Percentiles rank a stretch among this genome's conserved stretches.
These are phyloP conservation scores for Geotrichum aggregatum DNA, from an alignment of 1,139 yeast genomes.

Conservation along the genomic window DNA sequence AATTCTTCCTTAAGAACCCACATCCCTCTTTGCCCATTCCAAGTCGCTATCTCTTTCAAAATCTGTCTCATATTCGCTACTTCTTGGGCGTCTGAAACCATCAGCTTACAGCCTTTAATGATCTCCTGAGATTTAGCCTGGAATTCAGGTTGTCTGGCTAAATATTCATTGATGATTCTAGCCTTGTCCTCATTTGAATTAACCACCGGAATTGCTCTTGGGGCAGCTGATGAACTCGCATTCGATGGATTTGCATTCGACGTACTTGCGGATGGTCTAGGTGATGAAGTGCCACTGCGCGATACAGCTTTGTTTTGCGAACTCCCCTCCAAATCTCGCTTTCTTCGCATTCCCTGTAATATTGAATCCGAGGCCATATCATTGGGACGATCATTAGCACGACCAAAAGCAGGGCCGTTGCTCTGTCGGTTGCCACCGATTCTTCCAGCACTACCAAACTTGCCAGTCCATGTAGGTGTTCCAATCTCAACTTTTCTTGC, in stretches of 20 bases:
- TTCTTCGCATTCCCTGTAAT: conserved; percentile 30
- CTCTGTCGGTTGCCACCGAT: conserved; percentile 27
- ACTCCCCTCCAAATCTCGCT: conserved; percentile 30
- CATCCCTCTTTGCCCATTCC: conserved; percentile 55
- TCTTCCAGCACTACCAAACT: conserved; percentile 78
- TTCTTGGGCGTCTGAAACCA: conserved; percentile 51
- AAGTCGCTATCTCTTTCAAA: conserved; percentile 62
- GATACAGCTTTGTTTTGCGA: conserved; percentile 23
- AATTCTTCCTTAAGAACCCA: conserved; percentile 68
- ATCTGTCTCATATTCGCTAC: conserved; percentile 63
- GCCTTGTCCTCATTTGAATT: conserved; percentile 23
- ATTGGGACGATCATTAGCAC: not conserved
- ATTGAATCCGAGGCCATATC: conserved; percentile 30
- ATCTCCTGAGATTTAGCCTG: conserved; percentile 51
- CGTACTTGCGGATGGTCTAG: not conserved
- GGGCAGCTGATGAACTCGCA: not conserved
- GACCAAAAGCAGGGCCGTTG: not conserved
- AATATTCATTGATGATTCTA: conserved; percentile 32
- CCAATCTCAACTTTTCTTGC: conserved; percentile 68
- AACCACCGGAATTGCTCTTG: too few relatives aligned
- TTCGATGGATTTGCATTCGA: too few relatives aligned
- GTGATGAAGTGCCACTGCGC: not conserved
- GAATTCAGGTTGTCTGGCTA: conserved; percentile 32
- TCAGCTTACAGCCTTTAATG: conserved; percentile 47
- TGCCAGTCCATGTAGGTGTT: conserved; percentile 95